phyloP scores from a whole-genome alignment of 257 asterid genomes.

The Jaltomata sinuosa region DNA sequence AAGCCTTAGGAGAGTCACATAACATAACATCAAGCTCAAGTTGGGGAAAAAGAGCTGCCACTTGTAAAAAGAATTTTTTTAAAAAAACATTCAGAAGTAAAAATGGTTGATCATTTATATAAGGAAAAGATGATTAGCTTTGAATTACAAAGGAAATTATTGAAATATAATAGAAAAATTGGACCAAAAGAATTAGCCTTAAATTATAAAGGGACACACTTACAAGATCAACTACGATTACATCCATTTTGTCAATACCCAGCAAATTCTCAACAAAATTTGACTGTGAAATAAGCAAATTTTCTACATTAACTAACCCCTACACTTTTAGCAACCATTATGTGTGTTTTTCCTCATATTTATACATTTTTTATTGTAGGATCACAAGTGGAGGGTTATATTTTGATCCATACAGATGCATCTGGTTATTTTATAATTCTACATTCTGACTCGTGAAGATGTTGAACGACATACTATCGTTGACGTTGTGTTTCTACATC shows the following conservation, averaged over 20 bases:
- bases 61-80: slow-evolving; percentile 39
- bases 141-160: not conserved
- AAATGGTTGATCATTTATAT: not conserved
- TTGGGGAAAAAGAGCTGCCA: slow-evolving; percentile 94
- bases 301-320: slow-evolving; percentile 64
- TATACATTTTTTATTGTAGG: too few relatives aligned
- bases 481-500: too few relatives aligned
- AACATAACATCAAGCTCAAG: slow-evolving; percentile 46
- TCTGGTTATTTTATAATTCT: too few relatives aligned
- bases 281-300: slow-evolving; percentile 89
- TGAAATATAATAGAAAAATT: not conserved
- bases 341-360: too few relatives aligned
- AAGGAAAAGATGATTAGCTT: not conserved
- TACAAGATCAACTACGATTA: slow-evolving; percentile 92
- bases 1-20: slow-evolving; percentile 36
- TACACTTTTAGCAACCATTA: too few relatives aligned
- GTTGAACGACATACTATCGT: too few relatives aligned
- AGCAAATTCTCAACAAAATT: slow-evolving; percentile 90
- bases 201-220: slow-evolving; percentile 12
- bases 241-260: slow-evolving; percentile 67
- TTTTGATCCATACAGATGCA: too few relatives aligned
- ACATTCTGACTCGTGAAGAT: too few relatives aligned
- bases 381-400: too few relatives aligned
- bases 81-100: not conserved
- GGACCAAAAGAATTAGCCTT: not conserved